Evolutionary conservation across 441 rosid species (phyloP).

Genomic region (Populus hybrid): DNA sequence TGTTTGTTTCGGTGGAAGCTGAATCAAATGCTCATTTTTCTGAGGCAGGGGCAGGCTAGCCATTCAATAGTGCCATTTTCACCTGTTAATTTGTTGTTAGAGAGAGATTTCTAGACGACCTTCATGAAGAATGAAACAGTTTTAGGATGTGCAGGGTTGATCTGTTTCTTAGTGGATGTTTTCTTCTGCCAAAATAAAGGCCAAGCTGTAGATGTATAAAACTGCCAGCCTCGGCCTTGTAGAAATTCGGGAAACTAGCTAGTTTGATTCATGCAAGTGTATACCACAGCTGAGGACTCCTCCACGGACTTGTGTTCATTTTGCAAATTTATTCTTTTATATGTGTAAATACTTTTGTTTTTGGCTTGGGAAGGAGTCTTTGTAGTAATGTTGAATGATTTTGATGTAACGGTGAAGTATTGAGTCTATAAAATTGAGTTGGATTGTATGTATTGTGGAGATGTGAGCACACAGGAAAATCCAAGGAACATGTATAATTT

Average conservation of each 20-base stretch:
- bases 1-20: slow-evolving; percentile 17
- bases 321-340: background rate
- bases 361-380: background rate
- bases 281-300: background rate
- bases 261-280: background rate
- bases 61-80: background rate
- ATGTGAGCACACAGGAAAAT: too few species aligned
- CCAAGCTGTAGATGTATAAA: background rate
- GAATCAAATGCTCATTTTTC: slow-evolving; percentile 12
- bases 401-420: background rate
- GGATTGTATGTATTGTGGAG: too few species aligned
- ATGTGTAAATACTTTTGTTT: background rate
- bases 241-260: background rate
- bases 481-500: too few species aligned
- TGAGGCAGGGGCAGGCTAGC: slow-evolving; percentile 12
- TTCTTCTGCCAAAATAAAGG: background rate
- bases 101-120: too few species aligned
- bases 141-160: slow-evolving; percentile 7
- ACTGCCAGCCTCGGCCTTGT: background rate
- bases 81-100: background rate
- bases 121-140: background rate
- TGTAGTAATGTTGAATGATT: background rate
- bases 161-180: background rate
- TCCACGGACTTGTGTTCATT: background rate
- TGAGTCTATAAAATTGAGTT: background rate